phyloP scores from a whole-genome alignment of 2,329 filamentous ascomycete genomes.

The Colletotrichum tabaci region DNA sequence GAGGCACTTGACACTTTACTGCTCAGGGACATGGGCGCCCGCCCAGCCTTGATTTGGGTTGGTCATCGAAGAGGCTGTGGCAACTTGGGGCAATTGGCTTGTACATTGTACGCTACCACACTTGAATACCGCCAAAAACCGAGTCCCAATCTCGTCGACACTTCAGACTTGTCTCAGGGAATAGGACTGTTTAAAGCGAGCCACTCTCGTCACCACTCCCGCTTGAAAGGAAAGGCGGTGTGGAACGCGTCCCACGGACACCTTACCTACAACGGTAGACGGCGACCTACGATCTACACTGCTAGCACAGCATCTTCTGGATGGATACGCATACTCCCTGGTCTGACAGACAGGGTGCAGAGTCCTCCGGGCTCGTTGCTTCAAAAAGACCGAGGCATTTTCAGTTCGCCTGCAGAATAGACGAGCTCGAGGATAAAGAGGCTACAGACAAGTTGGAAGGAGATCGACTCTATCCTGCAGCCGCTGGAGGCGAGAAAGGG shows the following conservation, averaged over 20 bases:
- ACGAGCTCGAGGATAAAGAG: constrained; percentile 2
- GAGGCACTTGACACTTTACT: constrained; percentile 40
- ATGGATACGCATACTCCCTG: constrained; percentile 28
- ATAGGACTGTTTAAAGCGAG: neutral
- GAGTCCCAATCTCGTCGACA: constrained; percentile 16
- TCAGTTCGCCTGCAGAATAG: constrained; percentile 7
- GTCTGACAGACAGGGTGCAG: neutral
- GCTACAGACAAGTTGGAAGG: constrained; percentile 1
- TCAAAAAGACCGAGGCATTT: constrained; percentile 17
- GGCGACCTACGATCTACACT: constrained; percentile 21
- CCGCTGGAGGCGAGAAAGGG: constrained; percentile 23
- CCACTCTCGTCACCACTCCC: constrained; percentile 1
- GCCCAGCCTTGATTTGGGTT: constrained; percentile 22
- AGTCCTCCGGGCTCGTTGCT: constrained; percentile 4
- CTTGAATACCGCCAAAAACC: constrained; percentile 5
- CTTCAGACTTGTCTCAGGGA: constrained; percentile 13
- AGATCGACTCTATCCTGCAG: constrained; percentile 3
- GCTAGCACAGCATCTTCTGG: neutral
- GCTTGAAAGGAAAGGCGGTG: constrained; percentile 35
- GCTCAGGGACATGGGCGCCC: constrained; percentile 29
- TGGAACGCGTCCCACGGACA: constrained; percentile 23
- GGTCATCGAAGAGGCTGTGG: constrained; percentile 11
- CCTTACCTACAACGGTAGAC: constrained; percentile 20
- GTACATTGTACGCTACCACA: neutral
- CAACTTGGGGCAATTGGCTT: constrained; percentile 12